Conservation (phyloP, 345 rosid genomes). For the Rhodamnia rubescens region DNA sequence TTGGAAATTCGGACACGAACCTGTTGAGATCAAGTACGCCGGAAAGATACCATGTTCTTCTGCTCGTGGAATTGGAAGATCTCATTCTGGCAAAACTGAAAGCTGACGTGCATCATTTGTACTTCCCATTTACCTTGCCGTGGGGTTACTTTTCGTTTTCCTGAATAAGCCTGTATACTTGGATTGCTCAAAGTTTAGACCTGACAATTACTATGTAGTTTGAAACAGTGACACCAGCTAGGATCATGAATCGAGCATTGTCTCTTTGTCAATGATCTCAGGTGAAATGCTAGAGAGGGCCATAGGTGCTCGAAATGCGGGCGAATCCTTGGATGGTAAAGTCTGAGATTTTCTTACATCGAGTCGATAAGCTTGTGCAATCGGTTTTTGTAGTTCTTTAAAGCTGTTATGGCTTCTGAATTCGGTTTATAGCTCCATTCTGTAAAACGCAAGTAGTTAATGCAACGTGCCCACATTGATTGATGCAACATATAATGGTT, state of each 20-base stretch:
- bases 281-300: too few relatives aligned
- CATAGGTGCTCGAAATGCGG: too few relatives aligned
- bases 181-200: neutral
- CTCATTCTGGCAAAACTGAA: neutral
- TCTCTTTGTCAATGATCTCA: neutral
- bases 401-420: too few relatives aligned
- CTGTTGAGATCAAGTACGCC: neutral
- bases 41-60: neutral
- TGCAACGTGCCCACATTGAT: too few relatives aligned
- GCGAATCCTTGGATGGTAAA: too few relatives aligned
- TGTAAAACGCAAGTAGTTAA: too few relatives aligned
- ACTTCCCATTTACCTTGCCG: neutral
- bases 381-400: too few relatives aligned
- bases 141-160: neutral
- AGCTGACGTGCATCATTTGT: neutral
- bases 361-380: too few relatives aligned
- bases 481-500: too few relatives aligned
- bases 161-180: neutral
- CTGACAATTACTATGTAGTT: neutral
- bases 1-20: neutral
- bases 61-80: neutral
- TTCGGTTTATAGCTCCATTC: too few relatives aligned
- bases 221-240: neutral
- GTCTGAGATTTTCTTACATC: too few relatives aligned
- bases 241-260: neutral